Base-by-base conservation (phyloP, 768 basidiomycete genomes). In the Phanerochaete carnosa region DNA sequence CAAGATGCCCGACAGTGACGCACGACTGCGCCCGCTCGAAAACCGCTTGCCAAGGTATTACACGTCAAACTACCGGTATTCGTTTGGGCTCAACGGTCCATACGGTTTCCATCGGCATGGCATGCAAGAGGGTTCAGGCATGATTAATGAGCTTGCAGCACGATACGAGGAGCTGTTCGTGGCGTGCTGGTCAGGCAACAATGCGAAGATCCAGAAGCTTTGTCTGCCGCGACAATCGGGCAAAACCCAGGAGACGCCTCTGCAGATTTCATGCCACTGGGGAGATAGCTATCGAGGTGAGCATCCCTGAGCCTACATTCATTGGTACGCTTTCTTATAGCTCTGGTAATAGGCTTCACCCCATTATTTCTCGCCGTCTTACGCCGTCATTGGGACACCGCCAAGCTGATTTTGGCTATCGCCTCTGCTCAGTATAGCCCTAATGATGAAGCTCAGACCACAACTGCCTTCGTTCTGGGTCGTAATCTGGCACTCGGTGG, bases 401-500 rank as follows among this genome's bases (percentile, higher is more conserved):
- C 83, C 0, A 80, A 78, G n/a, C 71, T 86, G 6, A 76, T 88
- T n/a, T 66, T 87, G 25, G 80, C 82, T 1, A 85, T 86, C 61
- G 78, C 83, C 4, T 71, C 72, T 1, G 80, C 84, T 12, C 86
- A 88, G 66, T 83, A 83, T 61, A 73, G 79, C 22, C 71, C 77
- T 3, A 68, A 74, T 0, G 72, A 79, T 8, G 56, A 53, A 5
- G 65, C 75, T 3, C 63, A 75, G 13, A 70, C 60, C 5, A 72
- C 73, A 39, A 23, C 47, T 2, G 47, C 51, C 4, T n/a, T 52
- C 19, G 19, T 12, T 4, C 8, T 37, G 2, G 43, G 16, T 26
- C n/a, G 66, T 12, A 65, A 69, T 28, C 68, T 80, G 43, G 64
- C 69, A n/a, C 59, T 78, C 35, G 77, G 79, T 53, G 30, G 13